A percentile compares a stretch with the other conserved stretches of the same genome.
These are phyloP conservation scores for Chrysanthemum makinoi DNA, from an alignment of 129 eudicot genomes.

Conservation along the genomic window DNA sequence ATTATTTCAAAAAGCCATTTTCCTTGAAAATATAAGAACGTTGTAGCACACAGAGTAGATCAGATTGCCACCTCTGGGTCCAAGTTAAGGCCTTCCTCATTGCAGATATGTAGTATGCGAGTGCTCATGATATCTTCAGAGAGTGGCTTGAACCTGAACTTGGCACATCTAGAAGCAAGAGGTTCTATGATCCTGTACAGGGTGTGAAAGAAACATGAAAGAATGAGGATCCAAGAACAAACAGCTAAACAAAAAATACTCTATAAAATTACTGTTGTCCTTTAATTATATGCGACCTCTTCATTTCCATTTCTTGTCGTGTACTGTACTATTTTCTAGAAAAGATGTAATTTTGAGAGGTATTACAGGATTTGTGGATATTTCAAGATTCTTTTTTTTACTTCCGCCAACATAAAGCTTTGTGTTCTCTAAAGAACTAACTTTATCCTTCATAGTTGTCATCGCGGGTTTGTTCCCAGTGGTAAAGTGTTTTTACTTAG, in stretches of 20 bases:
- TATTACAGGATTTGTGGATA: neutral
- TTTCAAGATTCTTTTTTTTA: slow-evolving; percentile 1
- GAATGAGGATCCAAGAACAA: slow-evolving; percentile 10
- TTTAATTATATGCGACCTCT: neutral
- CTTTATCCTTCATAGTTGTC: slow-evolving; percentile 5
- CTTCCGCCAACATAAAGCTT: slow-evolving; percentile 7
- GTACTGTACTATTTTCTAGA: neutral
- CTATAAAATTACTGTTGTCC: neutral
- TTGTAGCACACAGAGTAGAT: slow-evolving; percentile 12
- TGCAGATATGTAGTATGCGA: slow-evolving; percentile 74
- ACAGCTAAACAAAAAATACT: neutral
- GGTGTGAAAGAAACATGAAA: slow-evolving; percentile 18
- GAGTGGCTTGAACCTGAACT: slow-evolving; percentile 94
- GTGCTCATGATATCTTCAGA: slow-evolving; percentile 79
- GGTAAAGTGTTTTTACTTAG: neutral
- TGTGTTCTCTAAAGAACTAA: slow-evolving; percentile 1
- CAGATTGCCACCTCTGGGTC: slow-evolving; percentile 62
- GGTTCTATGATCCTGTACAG: slow-evolving; percentile 86
- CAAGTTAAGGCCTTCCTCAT: slow-evolving; percentile 79
- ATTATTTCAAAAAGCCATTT: neutral
- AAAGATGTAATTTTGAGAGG: neutral
- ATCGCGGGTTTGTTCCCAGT: neutral
- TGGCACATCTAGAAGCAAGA: slow-evolving; percentile 99
- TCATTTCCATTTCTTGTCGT: slow-evolving; percentile 5
- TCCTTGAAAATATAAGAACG: neutral